Conservation (phyloP, 768 basidiomycete genomes). For the Tubosaeta brunneosetosa region DNA sequence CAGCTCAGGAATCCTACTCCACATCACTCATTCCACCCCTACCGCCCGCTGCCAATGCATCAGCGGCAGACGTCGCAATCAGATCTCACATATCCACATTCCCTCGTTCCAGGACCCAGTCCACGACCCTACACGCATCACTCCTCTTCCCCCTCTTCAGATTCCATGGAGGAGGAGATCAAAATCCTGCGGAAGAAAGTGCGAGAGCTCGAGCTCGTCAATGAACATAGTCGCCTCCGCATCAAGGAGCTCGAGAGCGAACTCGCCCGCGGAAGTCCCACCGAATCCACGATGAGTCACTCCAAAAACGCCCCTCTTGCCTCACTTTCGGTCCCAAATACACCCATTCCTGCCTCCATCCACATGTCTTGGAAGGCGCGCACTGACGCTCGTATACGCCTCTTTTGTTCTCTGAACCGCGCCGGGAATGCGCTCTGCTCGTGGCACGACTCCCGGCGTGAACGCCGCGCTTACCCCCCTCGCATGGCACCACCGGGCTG, state of each 20-base stretch:
- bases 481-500: slow-evolving; percentile 73
- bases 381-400: slow-evolving; percentile 64
- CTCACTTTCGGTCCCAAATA: slow-evolving; percentile 19
- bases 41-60: slow-evolving; percentile 19
- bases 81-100: slow-evolving; percentile 17
- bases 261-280: slow-evolving; percentile 32
- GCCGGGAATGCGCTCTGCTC: slow-evolving; percentile 87
- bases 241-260: slow-evolving; percentile 46
- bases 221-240: slow-evolving; percentile 46
- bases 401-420: slow-evolving; percentile 78
- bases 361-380: slow-evolving; percentile 65
- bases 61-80: slow-evolving; percentile 23
- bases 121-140: slow-evolving; percentile 19
- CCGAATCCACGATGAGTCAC: slow-evolving; percentile 21
- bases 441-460: slow-evolving; percentile 86
- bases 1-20: slow-evolving; percentile 29
- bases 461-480: slow-evolving; percentile 72
- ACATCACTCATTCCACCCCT: slow-evolving; percentile 25
- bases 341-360: slow-evolving; percentile 39
- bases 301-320: slow-evolving; percentile 10
- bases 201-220: slow-evolving; percentile 59
- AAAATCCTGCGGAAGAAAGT: slow-evolving; percentile 52
- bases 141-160: slow-evolving; percentile 16
- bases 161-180: slow-evolving; percentile 46
- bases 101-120: slow-evolving; percentile 14